phyloP scores from a whole-genome alignment of 2,329 filamentous ascomycete species.

The Raffaelea ambrosiae region DNA sequence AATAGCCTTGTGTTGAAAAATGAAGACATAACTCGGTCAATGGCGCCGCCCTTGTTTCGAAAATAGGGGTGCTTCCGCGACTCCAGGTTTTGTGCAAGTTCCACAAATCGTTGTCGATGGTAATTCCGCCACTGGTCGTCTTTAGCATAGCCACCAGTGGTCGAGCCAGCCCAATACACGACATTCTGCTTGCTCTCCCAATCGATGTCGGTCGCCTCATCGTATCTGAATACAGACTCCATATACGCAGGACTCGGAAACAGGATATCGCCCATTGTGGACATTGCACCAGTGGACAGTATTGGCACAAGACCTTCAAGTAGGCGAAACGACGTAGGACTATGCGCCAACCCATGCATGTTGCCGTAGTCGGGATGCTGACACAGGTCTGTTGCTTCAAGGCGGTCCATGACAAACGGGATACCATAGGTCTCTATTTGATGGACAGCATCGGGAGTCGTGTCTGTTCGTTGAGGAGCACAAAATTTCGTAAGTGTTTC shows the following conservation, averaged over 20 bases:
- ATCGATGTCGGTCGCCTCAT: slow-evolving; percentile 23
- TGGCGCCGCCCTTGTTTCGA: no score
- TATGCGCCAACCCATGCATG: slow-evolving; percentile 35
- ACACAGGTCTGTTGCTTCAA: slow-evolving; percentile 29
- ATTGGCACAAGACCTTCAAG: no score
- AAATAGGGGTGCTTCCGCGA: slow-evolving; percentile 24
- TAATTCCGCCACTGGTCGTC: slow-evolving; percentile 28
- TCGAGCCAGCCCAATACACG: slow-evolving; percentile 50
- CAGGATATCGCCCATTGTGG: no score
- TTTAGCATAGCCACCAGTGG: slow-evolving; percentile 36
- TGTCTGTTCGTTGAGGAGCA: no score
- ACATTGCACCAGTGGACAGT: no score
- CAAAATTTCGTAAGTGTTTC: no score
- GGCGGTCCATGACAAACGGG: slow-evolving; percentile 26
- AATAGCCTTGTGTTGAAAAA: slow-evolving; percentile 27
- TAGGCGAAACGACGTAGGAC: no score
- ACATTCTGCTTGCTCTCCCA: slow-evolving; percentile 42
- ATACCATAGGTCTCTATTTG: slow-evolving; percentile 14
- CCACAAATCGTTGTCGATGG: slow-evolving; percentile 40
- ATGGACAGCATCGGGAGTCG: no score
- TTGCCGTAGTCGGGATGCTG: slow-evolving; percentile 31
- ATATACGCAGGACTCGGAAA: no score
- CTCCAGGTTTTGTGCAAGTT: slow-evolving; percentile 24
- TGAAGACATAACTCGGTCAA: slow-evolving; percentile 13
- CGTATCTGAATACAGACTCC: no score